Conservation (phyloP, 2,329 filamentous ascomycete genomes). For the Beauveria asiatica region DNA sequence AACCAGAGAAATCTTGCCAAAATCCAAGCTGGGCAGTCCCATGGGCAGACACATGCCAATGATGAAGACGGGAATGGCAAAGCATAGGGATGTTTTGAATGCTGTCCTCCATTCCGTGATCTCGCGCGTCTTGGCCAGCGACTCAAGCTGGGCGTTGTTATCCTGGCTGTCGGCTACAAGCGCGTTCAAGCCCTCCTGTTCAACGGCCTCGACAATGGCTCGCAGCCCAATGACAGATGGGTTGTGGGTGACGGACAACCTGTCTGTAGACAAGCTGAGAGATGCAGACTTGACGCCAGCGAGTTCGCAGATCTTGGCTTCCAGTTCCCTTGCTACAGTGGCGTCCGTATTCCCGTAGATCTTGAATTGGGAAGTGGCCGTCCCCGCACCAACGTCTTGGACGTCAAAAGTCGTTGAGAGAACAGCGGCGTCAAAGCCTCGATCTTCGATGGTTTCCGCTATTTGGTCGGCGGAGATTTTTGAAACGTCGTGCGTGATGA, state of each 20-base stretch:
- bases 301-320: constrained; percentile 55
- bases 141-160: constrained; percentile 93
- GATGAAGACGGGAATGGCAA: constrained; percentile 83
- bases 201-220: constrained; percentile 71
- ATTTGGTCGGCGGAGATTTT: constrained; percentile 68
- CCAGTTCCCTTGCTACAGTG: constrained; percentile 62
- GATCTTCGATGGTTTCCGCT: constrained; percentile 74
- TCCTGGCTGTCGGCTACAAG: constrained; percentile 86
- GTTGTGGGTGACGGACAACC: constrained; percentile 65
- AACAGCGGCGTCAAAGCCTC: constrained; percentile 80
- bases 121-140: constrained; percentile 89
- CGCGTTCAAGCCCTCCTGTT: constrained; percentile 79
- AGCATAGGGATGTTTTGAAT: constrained; percentile 67
- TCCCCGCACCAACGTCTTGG: constrained; percentile 43
- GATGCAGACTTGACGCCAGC: constrained; percentile 67
- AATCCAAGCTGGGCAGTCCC: constrained; percentile 66
- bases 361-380: constrained; percentile 66
- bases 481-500: constrained; percentile 71
- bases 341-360: constrained; percentile 72
- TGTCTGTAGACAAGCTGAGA: constrained; percentile 64
- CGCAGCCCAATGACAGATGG: constrained; percentile 68
- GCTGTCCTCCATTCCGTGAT: constrained; percentile 86
- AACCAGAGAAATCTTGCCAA: constrained; percentile 58
- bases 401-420: constrained; percentile 63
- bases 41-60: constrained; percentile 94